phyloP scores from a whole-genome alignment of 345 rosid genomes.

The Citrus cavaleriei region DNA sequence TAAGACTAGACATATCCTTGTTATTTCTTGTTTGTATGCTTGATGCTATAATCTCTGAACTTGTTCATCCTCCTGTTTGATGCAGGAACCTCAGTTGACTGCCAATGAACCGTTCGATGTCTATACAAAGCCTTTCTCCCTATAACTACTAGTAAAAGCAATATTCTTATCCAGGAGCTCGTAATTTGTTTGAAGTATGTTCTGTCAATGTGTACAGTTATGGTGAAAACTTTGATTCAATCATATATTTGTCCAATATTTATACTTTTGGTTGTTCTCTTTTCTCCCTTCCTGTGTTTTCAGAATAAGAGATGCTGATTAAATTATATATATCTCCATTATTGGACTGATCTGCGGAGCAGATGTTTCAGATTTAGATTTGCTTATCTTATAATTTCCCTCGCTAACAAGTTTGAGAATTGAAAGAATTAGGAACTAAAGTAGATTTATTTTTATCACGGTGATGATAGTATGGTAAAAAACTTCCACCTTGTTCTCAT shows the following conservation, averaged over 20 bases:
- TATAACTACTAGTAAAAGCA: slow-evolving; percentile 22
- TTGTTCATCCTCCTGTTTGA: neutral
- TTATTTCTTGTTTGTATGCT: neutral
- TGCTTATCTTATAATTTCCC: neutral
- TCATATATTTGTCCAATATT: neutral
- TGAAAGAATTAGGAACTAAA: too few species aligned
- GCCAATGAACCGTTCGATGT: slow-evolving; percentile 63
- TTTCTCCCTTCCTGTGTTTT: neutral
- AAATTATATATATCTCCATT: neutral
- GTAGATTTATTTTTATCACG: too few species aligned
- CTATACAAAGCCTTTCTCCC: slow-evolving; percentile 54
- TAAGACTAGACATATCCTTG: neutral
- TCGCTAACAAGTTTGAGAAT: too few species aligned
- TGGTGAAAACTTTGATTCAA: neutral
- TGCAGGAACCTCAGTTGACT: slow-evolving; percentile 90
- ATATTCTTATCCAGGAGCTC: neutral
- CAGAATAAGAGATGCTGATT: neutral
- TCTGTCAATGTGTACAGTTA: slow-evolving; percentile 8
- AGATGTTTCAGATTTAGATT: neutral
- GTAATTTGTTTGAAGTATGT: neutral
- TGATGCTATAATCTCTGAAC: slow-evolving; percentile 10
- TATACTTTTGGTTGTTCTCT: neutral
- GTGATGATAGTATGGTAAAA: too few species aligned
- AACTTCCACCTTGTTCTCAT: too few species aligned
- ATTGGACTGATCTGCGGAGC: neutral